Base-by-base conservation (phyloP, 2,329 filamentous ascomycete genomes). In the Colletotrichum limetticola region DNA sequence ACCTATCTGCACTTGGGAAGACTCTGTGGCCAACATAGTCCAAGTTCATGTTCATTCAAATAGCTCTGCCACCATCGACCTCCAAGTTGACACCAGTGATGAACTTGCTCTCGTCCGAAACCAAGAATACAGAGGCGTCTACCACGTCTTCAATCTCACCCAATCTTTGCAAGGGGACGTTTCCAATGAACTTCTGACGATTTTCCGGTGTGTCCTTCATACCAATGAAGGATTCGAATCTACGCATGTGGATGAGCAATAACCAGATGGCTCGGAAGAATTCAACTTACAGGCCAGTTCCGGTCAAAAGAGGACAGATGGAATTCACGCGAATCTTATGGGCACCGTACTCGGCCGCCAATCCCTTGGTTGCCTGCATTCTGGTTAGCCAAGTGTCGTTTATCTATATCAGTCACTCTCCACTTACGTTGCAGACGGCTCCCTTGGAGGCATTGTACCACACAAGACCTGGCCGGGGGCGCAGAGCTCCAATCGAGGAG, bases 1-100 rank as follows among this genome's bases (percentile, higher is more conserved):
- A 19, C 42, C 19, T n/a, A 6, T n/a, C 42, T 49, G 42, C 19
- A 8, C n/a, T 42, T 42, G 37, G 16, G 5, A 8, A 16, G 19
- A 42, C 5, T 19, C 37, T 19, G 37, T 42, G 37, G 11, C 57
- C 12, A 19, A 42, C 4, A 26, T 2, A 5, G 6, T 5, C 5
- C 8, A 11, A 11, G 1, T 42, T 42, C 16, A 19, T 42, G 12
- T 42, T 32, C 8, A 24, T 19, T 69, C 53, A 72, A 19, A 72
- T 55, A 1, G 70, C 70, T 46, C 70, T 63, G 4, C 70, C 70
- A 9, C 70, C 70, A 57, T 72, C 70, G 3, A 75, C 88, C 66
- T 93, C 89, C 74, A 94, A 83, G 74, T 93, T 92, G n/a, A 91
- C 86, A n/a, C 93, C 93, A 0, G 92, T 94, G 74, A 95, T 89